These are phyloP conservation scores for Microbotryum saponariae DNA, from an alignment of 1,284 basidiomycete genomes.

Conservation along the genomic window DNA sequence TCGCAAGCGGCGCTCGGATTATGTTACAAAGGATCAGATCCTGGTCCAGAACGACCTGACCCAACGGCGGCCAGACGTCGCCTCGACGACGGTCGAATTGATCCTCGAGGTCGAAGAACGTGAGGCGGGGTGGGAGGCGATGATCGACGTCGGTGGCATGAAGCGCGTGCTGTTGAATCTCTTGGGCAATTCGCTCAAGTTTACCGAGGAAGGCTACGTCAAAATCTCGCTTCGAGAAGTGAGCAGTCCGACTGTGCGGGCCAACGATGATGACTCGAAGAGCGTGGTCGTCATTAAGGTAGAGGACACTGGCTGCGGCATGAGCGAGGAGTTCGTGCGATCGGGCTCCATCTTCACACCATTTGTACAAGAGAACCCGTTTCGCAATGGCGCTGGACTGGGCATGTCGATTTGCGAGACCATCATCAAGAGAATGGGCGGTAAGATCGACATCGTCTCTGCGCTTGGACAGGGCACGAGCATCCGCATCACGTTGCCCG, in stretches of 20 bases:
- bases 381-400: constrained; percentile 22
- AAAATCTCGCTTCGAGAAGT: constrained; percentile 12
- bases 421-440: constrained; percentile 22
- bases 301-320: constrained; percentile 11
- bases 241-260: neutral
- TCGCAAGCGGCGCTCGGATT: constrained; percentile 17
- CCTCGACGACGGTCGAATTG: constrained; percentile 9
- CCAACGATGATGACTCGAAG: neutral
- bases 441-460: constrained; percentile 17
- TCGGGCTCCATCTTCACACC: constrained; percentile 9
- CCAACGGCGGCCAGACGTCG: neutral
- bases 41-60: neutral
- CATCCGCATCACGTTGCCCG: constrained; percentile 15
- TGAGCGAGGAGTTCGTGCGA: constrained; percentile 8
- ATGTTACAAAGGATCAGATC: constrained; percentile 3
- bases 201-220: constrained; percentile 18
- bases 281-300: constrained; percentile 9
- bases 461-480: constrained; percentile 11
- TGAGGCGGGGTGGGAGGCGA: constrained; percentile 9
- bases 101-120: constrained; percentile 21
- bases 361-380: constrained; percentile 17
- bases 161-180: constrained; percentile 23
- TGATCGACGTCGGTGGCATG: constrained; percentile 16
- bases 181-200: constrained; percentile 25
- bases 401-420: constrained; percentile 18